Evolutionary conservation across 208 protist species (phyloP).

Genomic region (Trypanosoma melophagium): DNA sequence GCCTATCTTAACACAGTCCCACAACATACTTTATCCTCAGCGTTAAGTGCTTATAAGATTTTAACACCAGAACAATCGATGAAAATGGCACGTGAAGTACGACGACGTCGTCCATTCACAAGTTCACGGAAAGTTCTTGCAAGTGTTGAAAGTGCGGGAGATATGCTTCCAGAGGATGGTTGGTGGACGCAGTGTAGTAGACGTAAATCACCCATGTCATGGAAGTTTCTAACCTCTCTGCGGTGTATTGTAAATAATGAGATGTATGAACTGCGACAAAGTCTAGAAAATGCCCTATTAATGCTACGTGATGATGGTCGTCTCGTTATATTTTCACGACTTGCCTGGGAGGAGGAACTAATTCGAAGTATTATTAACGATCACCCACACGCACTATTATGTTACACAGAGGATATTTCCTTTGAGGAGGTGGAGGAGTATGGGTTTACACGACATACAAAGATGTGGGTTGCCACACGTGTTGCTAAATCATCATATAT

Average conservation of each 20-base stretch:
- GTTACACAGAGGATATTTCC: constrained; percentile 66
- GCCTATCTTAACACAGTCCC: constrained; percentile 82
- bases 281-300: constrained; percentile 64
- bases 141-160: constrained; percentile 58
- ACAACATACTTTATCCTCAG: constrained; percentile 53
- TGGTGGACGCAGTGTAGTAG: constrained; percentile 65
- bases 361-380: constrained; percentile 47
- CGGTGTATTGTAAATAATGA: constrained; percentile 86
- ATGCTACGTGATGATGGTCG: constrained; percentile 72
- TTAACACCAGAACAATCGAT: constrained; percentile 76
- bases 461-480: constrained; percentile 78
- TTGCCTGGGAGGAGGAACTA: constrained; percentile 81
- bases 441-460: constrained; percentile 77
- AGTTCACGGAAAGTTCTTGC: constrained; percentile 45
- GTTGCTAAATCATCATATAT: constrained; percentile 57
- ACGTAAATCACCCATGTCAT: constrained; percentile 80
- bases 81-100: constrained; percentile 78
- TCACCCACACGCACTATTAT: constrained; percentile 81
- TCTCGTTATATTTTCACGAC: constrained; percentile 70
- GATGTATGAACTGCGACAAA: constrained; percentile 61
- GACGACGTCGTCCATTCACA: constrained; percentile 54
- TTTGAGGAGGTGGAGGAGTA: constrained; percentile 58
- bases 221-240: constrained; percentile 78
- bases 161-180: constrained; percentile 68
- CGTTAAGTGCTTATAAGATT: constrained; percentile 59